Base-by-base conservation (phyloP, 2,329 filamentous ascomycete genomes). In the Seiridium cupressi region DNA sequence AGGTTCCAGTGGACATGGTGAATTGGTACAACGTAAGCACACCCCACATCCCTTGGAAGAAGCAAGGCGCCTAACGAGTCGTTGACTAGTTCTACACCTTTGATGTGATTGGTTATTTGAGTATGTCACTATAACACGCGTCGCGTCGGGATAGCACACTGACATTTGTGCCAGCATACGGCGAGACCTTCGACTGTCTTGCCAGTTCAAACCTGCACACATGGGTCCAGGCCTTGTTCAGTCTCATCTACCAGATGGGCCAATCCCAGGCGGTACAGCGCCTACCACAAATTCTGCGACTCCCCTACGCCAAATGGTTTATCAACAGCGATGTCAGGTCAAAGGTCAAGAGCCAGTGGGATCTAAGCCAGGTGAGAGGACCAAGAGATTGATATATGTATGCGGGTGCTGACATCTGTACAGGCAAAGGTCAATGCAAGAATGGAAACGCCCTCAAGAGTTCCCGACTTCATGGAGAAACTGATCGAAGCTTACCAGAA, bases 401-500 rank as follows among this genome's bases (percentile, higher is more conserved):
- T 26, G 18, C 18, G 18, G 18, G 18, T 26, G 18, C 18, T 11
- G 3, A 34, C 10, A 5, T 13, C 47, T 18, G 11, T 42, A 4
- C 35, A 65, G 63, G 62, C 61, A 36, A 65, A 66, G 61, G 56
- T 58, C 26, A 55, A 55, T 2, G 36, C 62, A 36, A 62, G 63
- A 35, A 47, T 66, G 40, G 46, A 65, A 38, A 54, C 59, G 40
- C 2, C 59, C 4, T 62, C 62, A 5, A 36, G 26, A 0, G 56
- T 65, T 11, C 62, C 63, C 18, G 65, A 65, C 36, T 64, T 66
- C 36, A 65, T 65, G 65, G 65, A 64, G 10, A 66, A 63, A 51
- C 59, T 66, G 11, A 60, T 64, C 32, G 63, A 66, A 4, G 58
- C 62, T 11, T 64, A 60, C n/a, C 60, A 64, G 5, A 54, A 61